These are phyloP conservation scores for Clitoria ternatea DNA, from an alignment of 306 rosid genomes.

Conservation along the genomic window DNA sequence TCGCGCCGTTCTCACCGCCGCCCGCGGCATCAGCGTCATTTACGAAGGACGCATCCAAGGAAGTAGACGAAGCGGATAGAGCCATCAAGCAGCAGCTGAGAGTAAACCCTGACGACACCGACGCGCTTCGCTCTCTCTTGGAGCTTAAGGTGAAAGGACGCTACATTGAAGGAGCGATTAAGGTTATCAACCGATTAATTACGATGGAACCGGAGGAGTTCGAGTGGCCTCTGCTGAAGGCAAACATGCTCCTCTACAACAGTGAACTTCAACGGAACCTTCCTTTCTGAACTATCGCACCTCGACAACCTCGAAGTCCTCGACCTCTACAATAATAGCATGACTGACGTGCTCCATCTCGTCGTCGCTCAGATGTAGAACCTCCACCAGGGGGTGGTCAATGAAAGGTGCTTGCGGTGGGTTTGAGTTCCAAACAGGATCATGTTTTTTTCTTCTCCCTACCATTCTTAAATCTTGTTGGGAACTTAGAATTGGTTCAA, in stretches of 20 bases:
- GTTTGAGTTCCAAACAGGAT: too few species aligned
- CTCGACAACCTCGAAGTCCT: too few species aligned
- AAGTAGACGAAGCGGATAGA: slow-evolving; percentile 48
- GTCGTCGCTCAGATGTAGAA: too few species aligned
- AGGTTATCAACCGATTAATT: slow-evolving; percentile 57
- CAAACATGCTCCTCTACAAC: slow-evolving; percentile 55
- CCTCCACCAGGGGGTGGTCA: too few species aligned
- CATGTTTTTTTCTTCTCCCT: too few species aligned
- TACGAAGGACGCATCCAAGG: background rate
- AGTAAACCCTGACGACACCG: slow-evolving; percentile 43
- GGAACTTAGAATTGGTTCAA: too few species aligned
- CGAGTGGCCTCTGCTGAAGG: slow-evolving; percentile 84
- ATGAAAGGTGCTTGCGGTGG: too few species aligned
- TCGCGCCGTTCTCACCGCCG: slow-evolving; percentile 45
- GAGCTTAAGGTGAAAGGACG: slow-evolving; percentile 56
- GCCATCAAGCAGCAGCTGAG: slow-evolving; percentile 40
- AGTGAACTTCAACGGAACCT: too few species aligned
- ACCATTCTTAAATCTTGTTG: too few species aligned
- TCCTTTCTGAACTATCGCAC: too few species aligned
- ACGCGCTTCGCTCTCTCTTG: slow-evolving; percentile 68
- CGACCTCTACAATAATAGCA: too few species aligned
- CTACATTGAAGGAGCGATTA: slow-evolving; percentile 55
- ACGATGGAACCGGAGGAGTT: slow-evolving; percentile 65
- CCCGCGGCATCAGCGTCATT: slow-evolving; percentile 34
- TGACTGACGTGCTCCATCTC: too few species aligned